Conservation (phyloP, 345 rosid genomes). For the Isatis tinctoria region DNA sequence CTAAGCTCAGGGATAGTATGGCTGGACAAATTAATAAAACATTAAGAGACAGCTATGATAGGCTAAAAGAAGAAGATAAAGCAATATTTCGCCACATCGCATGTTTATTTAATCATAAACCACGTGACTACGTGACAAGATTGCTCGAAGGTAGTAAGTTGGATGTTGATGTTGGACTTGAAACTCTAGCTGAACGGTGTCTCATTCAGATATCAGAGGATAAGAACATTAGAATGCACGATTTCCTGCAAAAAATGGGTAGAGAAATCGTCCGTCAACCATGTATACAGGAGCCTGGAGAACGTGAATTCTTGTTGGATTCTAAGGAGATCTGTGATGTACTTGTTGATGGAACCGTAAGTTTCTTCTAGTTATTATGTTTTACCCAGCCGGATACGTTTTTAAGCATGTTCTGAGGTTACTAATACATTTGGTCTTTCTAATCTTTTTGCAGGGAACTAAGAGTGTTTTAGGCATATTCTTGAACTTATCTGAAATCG, state of each 20-base stretch:
- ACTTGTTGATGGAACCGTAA: neutral
- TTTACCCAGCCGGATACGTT: neutral
- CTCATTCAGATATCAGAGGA: neutral
- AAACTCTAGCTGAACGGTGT: neutral
- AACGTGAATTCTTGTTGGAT: neutral
- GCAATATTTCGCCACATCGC: neutral
- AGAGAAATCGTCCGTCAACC: neutral
- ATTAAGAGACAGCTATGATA: neutral
- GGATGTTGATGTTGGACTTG: neutral
- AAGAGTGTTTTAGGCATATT: neutral
- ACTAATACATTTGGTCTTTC: neutral
- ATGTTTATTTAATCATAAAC: neutral
- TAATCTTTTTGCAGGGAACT: neutral
- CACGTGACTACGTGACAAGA: neutral
- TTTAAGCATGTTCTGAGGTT: neutral
- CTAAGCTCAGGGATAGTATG: neutral
- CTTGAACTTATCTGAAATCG: neutral
- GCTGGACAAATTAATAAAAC: neutral
- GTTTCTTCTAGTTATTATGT: neutral
- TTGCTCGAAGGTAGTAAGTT: neutral
- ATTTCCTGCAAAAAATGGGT: neutral
- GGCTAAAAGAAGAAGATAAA: neutral
- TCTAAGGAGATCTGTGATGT: neutral
- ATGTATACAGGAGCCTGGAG: neutral
- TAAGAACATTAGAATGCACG: no score